These are phyloP conservation scores for Solanum aculeatissimum DNA, from an alignment of 305 asterid species.

Conservation along the genomic window DNA sequence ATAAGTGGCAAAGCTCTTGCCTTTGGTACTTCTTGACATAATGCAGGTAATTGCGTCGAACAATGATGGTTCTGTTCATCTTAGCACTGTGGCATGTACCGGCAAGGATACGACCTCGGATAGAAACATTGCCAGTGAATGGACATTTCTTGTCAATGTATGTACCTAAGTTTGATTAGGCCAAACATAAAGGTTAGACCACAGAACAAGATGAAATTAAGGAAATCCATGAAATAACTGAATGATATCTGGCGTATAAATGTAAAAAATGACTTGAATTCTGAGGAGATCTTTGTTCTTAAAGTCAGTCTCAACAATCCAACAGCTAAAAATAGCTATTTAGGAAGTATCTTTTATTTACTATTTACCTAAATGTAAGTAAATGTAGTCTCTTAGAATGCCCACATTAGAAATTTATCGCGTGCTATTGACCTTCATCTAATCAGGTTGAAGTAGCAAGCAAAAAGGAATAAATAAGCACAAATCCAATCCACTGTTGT, in stretches of 20 bases:
- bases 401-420: not conserved
- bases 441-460: not conserved
- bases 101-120: slow-evolving; percentile 24
- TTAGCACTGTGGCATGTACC: slow-evolving; percentile 36
- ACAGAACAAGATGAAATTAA: not conserved
- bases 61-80: slow-evolving; percentile 36
- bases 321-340: not conserved
- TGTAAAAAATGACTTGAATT: not conserved
- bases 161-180: not conserved
- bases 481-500: not conserved
- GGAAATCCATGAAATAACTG: not conserved
- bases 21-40: slow-evolving; percentile 43
- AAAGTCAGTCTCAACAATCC: not conserved
- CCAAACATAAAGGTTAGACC: not conserved
- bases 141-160: slow-evolving; percentile 25
- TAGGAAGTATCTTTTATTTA: not conserved
- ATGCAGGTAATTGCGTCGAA: slow-evolving; percentile 31
- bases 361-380: not conserved
- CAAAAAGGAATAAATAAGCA: not conserved
- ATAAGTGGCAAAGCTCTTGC: not conserved
- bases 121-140: slow-evolving; percentile 19
- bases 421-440: not conserved
- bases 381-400: not conserved
- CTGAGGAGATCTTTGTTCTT: not conserved
- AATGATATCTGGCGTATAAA: not conserved